Conservation (phyloP, 2,329 filamentous ascomycete genomes). For the Neoascochyta sp. region DNA sequence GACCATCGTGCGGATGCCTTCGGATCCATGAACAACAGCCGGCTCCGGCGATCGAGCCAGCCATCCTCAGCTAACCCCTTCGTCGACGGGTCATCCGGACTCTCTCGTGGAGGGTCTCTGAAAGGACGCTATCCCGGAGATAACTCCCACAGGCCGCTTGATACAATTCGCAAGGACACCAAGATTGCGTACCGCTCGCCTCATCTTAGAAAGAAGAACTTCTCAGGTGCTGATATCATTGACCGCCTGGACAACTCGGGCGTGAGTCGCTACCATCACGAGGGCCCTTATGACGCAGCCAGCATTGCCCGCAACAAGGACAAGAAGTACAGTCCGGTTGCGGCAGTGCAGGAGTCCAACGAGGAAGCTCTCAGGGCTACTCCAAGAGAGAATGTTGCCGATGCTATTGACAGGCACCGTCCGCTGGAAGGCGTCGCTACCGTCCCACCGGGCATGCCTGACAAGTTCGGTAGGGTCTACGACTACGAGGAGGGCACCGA, state of each 20-base stretch:
- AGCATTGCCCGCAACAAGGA: constrained; percentile 68
- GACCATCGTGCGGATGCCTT: constrained; percentile 32
- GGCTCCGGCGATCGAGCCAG: constrained; percentile 36
- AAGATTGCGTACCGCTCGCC: constrained; percentile 63
- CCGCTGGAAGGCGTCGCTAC: constrained; percentile 76
- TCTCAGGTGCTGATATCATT: constrained; percentile 71
- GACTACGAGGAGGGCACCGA: constrained; percentile 83
- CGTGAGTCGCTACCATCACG: constrained; percentile 76
- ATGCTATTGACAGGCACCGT: constrained; percentile 68
- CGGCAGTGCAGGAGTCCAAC: constrained; percentile 70
- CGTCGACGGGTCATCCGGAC: constrained; percentile 21
- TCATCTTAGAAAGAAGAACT: constrained; percentile 62
- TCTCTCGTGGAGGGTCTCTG: constrained; percentile 50
- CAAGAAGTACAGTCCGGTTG: constrained; percentile 64
- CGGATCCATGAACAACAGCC: constrained; percentile 25
- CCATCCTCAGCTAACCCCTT: constrained; percentile 22
- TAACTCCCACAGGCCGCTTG: constrained; percentile 62
- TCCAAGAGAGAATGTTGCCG: constrained; percentile 70
- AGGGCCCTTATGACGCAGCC: constrained; percentile 84
- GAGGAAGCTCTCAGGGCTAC: constrained; percentile 76
- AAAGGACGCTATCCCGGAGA: constrained; percentile 61
- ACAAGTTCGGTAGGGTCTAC: constrained; percentile 67
- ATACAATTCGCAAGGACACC: constrained; percentile 60
- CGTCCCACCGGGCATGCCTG: constrained; percentile 69
- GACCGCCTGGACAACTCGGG: constrained; percentile 69